Percentiles rank a stretch among this genome's conserved stretches.
Evolutionary conservation across 2,329 filamentous ascomycete genomes (phyloP).

Genomic region (Aspergillus quadricinctus): DNA sequence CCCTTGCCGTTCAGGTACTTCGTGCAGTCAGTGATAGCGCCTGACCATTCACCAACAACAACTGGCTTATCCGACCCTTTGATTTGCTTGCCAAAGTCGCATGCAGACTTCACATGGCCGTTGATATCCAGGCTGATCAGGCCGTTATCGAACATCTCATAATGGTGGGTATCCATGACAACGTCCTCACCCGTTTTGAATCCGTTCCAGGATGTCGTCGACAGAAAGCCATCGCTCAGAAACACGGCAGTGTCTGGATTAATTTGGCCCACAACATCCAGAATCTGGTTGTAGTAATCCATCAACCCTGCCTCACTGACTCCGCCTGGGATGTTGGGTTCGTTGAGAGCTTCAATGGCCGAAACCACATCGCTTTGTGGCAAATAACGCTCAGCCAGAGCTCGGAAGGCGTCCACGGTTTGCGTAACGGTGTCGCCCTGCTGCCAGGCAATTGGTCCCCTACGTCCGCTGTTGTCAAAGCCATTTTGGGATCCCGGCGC

Average conservation of each 20-base stretch:
- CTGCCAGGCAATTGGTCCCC: constrained; percentile 37
- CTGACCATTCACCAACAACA: constrained; percentile 67
- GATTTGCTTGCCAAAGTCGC: constrained; percentile 46
- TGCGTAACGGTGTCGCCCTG: constrained; percentile 30
- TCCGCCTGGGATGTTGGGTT: constrained; percentile 37
- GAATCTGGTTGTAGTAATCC: constrained; percentile 55
- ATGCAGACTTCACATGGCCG: constrained; percentile 54
- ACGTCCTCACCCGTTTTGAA: constrained; percentile 54
- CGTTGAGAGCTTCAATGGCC: constrained; percentile 45
- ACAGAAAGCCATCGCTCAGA: constrained; percentile 47
- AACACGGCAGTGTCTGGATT: constrained; percentile 50
- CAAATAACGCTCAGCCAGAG: constrained; percentile 54
- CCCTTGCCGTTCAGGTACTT: constrained; percentile 54
- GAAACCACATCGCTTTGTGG: constrained; percentile 56
- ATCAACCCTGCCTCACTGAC: constrained; percentile 44
- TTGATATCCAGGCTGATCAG: constrained; percentile 48
- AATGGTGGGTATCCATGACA: constrained; percentile 65
- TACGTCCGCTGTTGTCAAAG: constrained; percentile 61
- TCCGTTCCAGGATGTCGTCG: constrained; percentile 56
- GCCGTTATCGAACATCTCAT: constrained; percentile 57
- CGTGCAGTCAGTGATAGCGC: constrained; percentile 59
- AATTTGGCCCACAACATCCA: constrained; percentile 41
- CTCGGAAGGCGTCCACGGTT: constrained; percentile 53
- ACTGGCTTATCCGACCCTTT: constrained; percentile 58
- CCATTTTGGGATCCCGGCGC: constrained; percentile 62